These are phyloP conservation scores for Picea sitchensis DNA, from an alignment of 75 land plant species.

Conservation along the genomic window DNA sequence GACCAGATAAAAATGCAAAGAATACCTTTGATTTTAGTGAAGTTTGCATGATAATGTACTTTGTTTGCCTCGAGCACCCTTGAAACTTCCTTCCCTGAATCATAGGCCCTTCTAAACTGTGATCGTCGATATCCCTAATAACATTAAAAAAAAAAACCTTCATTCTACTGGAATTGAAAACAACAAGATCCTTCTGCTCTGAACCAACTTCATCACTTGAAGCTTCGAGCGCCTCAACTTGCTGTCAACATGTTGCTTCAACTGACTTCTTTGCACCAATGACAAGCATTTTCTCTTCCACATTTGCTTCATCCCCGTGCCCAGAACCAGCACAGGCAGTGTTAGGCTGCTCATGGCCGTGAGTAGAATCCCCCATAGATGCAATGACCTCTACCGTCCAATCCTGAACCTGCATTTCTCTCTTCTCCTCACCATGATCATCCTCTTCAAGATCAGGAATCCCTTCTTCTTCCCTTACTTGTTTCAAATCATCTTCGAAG, in stretches of 20 bases:
- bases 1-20: too few species aligned
- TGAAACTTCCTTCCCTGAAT: too few species aligned
- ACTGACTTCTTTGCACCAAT: background rate
- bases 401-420: background rate
- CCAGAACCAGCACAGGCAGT: background rate
- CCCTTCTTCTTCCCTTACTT: constrained; percentile 50
- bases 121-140: constrained; percentile 72
- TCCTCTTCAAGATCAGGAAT: constrained; percentile 39
- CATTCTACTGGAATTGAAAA: constrained; percentile 28
- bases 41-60: constrained; percentile 29
- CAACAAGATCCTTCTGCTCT: constrained; percentile 35
- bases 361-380: background rate
- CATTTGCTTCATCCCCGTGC: constrained; percentile 10
- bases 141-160: constrained; percentile 52
- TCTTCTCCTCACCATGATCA: too few species aligned
- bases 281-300: constrained; percentile 1
- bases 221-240: constrained; percentile 6
- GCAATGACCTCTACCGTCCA: background rate
- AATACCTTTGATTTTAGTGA: too few species aligned
- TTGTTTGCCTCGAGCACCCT: constrained; percentile 58
- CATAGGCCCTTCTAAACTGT: constrained; percentile 64
- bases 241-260: constrained; percentile 15
- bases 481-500: background rate
- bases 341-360: constrained; percentile 2
- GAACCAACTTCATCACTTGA: constrained; percentile 11